These are phyloP conservation scores for Microcyclospora tardicrescens DNA, from an alignment of 2,329 filamentous ascomycete species.

Conservation along the genomic window DNA sequence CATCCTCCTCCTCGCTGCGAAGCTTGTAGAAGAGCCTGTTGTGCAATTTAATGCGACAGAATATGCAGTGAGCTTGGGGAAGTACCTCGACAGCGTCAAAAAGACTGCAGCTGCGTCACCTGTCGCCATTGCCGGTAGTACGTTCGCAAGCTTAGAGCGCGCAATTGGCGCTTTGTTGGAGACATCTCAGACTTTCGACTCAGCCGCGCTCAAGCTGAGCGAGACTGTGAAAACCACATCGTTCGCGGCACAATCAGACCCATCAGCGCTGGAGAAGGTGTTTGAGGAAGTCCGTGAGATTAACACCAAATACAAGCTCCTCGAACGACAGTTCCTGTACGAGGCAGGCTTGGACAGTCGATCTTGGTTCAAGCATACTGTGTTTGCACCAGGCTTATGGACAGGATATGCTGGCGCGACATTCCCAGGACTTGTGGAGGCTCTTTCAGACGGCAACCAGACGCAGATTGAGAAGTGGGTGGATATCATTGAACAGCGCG, in stretches of 20 bases:
- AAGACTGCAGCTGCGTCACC: constrained; percentile 15
- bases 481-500: constrained; percentile 25
- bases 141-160: constrained; percentile 35
- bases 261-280: constrained; percentile 20
- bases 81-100: constrained; percentile 32
- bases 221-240: constrained; percentile 18
- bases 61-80: constrained; percentile 30
- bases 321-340: constrained; percentile 73
- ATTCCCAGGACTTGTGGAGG: constrained; percentile 52
- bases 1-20: constrained; percentile 33
- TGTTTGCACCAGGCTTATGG: constrained; percentile 85
- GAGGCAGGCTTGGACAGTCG: constrained; percentile 63
- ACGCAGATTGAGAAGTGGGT: constrained; percentile 29
- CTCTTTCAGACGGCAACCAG: constrained; percentile 38
- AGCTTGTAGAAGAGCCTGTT: constrained; percentile 34
- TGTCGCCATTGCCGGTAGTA: constrained; percentile 16
- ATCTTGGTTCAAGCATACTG: constrained; percentile 86
- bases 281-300: constrained; percentile 40
- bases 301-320: constrained; percentile 70
- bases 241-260: constrained; percentile 37
- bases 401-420: constrained; percentile 74
- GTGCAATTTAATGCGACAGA: constrained; percentile 35
- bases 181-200: constrained; percentile 40
- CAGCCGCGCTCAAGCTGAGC: constrained; percentile 27
- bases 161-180: constrained; percentile 37